A percentile compares a stretch with the other conserved stretches of the same genome.
Conservation (phyloP, 306 rosid genomes). For the Pterocarpus santalinus region DNA sequence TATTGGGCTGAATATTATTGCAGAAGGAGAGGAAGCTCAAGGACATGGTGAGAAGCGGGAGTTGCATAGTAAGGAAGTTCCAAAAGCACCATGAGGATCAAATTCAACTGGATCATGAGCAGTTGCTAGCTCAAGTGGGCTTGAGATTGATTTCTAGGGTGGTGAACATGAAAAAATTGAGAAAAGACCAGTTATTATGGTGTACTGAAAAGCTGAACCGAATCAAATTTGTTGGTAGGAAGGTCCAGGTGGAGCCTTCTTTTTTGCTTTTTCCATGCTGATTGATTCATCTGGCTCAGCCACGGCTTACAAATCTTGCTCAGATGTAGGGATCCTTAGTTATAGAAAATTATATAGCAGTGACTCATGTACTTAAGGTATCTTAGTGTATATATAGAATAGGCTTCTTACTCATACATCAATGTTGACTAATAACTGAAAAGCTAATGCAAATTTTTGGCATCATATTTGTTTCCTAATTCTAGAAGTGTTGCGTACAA, state of each 20-base stretch:
- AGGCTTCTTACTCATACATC: constrained; percentile 3
- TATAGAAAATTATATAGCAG: not conserved
- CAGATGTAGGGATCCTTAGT: not conserved
- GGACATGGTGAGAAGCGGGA: constrained; percentile 63
- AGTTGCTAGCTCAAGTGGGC: constrained; percentile 70
- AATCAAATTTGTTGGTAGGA: constrained; percentile 53
- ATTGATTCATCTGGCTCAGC: constrained; percentile 35
- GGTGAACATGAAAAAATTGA: constrained; percentile 64
- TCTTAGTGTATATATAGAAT: not conserved
- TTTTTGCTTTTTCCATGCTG: constrained; percentile 74
- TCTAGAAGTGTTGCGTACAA: not conserved
- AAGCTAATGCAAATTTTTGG: not conserved
- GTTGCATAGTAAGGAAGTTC: constrained; percentile 67
- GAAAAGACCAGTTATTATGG: constrained; percentile 67
- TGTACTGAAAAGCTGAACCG: constrained; percentile 65
- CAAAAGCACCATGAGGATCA: constrained; percentile 56
- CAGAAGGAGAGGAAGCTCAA: constrained; percentile 70
- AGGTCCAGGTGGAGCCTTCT: constrained; percentile 63
- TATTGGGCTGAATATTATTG: not conserved
- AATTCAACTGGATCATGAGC: constrained; percentile 43
- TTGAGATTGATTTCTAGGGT: constrained; percentile 73
- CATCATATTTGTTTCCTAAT: not conserved
- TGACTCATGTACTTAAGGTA: not conserved
- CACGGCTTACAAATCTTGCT: no score
- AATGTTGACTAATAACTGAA: not conserved